These are phyloP conservation scores for Verticillium nonalfalfae DNA, from an alignment of 2,329 filamentous ascomycete genomes.

Conservation along the genomic window DNA sequence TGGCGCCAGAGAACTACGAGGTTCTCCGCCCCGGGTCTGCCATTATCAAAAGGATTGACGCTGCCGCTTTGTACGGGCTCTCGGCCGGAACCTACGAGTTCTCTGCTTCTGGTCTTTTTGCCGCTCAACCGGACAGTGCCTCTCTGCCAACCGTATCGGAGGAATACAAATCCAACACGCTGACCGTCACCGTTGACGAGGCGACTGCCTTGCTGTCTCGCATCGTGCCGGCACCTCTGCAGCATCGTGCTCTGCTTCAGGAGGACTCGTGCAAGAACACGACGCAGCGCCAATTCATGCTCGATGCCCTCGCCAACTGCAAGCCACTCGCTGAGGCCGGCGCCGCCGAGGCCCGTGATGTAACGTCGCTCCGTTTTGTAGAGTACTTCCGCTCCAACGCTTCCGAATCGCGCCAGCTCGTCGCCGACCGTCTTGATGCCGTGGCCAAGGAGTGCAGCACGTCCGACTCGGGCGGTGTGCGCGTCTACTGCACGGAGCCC, in stretches of 20 bases:
- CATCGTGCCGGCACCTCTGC: background rate
- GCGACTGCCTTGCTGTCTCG: background rate
- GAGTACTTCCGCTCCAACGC: constrained; percentile 16
- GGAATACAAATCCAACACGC: constrained; percentile 11
- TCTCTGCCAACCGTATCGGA: constrained; percentile 5
- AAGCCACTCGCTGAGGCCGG: constrained; percentile 11
- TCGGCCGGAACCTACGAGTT: constrained; percentile 13
- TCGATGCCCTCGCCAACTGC: constrained; percentile 11
- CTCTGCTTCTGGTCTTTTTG: constrained; percentile 9
- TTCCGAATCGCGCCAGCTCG: constrained; percentile 9
- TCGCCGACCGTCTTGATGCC: constrained; percentile 10
- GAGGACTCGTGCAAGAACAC: constrained; percentile 6
- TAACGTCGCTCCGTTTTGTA: constrained; percentile 12
- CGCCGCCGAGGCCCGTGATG: constrained; percentile 13
- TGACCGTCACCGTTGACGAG: constrained; percentile 9
- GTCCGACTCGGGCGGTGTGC: constrained; percentile 8
- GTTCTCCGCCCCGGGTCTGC: constrained; percentile 10
- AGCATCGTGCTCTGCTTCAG: constrained; percentile 3
- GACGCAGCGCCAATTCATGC: background rate
- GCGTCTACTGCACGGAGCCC: constrained; percentile 13
- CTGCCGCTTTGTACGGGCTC: constrained; percentile 11
- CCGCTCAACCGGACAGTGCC: constrained; percentile 7
- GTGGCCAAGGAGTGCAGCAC: constrained; percentile 14
- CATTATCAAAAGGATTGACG: constrained; percentile 8
- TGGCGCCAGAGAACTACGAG: constrained; percentile 11